phyloP scores from a whole-genome alignment of 106 monocot genomes.

The Triglochin maritima region DNA sequence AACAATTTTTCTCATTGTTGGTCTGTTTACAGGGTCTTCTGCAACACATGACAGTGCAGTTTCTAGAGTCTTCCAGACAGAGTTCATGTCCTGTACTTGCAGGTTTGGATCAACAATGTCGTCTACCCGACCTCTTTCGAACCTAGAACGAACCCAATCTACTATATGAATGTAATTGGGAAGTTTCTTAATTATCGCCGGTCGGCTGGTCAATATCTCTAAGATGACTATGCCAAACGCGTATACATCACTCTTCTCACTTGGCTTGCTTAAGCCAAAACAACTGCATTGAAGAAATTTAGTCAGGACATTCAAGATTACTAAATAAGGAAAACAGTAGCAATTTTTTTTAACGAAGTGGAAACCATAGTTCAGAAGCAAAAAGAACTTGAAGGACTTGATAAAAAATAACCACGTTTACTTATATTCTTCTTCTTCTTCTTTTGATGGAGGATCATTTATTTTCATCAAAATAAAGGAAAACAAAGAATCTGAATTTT shows the following conservation, averaged over 20 bases:
- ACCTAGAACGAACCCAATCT: background rate
- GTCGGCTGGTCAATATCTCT: background rate
- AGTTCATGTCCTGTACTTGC: background rate
- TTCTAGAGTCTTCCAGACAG: background rate
- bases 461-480: too few relatives aligned
- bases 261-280: too few relatives aligned
- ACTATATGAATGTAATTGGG: background rate
- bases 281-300: too few relatives aligned
- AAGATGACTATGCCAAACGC: background rate
- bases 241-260: constrained; percentile 3
- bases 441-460: too few relatives aligned
- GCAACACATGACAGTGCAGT: background rate
- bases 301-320: too few relatives aligned
- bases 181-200: background rate
- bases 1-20: background rate
- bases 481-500: too few relatives aligned
- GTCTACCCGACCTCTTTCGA: background rate
- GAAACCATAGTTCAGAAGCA: too few relatives aligned
- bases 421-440: too few relatives aligned
- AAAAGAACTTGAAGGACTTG: too few relatives aligned
- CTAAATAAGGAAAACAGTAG: too few relatives aligned
- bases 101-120: background rate
- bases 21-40: background rate
- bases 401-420: too few relatives aligned
- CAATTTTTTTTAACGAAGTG: too few relatives aligned